Conservation (phyloP, 31 red algal species). For the Odonthalia washingtoniensis region DNA sequence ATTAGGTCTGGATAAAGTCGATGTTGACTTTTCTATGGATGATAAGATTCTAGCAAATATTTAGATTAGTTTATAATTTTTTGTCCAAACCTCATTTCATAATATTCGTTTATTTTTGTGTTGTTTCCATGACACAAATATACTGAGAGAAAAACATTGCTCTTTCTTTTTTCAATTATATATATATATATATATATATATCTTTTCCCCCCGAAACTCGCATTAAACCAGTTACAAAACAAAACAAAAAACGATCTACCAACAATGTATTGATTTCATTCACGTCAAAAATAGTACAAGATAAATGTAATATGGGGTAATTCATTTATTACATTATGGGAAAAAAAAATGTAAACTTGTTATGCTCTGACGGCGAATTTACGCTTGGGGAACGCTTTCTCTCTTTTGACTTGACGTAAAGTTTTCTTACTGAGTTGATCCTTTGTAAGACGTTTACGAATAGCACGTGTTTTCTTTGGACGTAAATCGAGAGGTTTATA, state of each 20-base stretch:
- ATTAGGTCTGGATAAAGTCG: constrained; percentile 54
- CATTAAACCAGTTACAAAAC: too few relatives aligned
- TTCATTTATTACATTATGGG: too few relatives aligned
- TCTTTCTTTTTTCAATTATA: too few relatives aligned
- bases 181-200: neutral
- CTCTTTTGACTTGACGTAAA: constrained; percentile 77
- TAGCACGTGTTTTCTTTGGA: constrained; percentile 97
- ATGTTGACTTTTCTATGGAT: constrained; percentile 62
- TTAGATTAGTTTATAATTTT: neutral
- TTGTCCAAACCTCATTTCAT: neutral
- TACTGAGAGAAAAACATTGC: too few relatives aligned
- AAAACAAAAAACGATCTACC: too few relatives aligned
- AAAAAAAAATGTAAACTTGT: too few relatives aligned
- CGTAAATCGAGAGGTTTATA: constrained; percentile 97
- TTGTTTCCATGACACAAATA: too few relatives aligned
- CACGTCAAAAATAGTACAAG: too few relatives aligned
- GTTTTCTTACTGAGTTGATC: constrained; percentile 86
- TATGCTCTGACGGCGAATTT: constrained; percentile 90
- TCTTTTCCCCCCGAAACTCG: too few relatives aligned
- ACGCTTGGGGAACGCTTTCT: constrained; percentile 79
- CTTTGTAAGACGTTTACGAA: constrained; percentile 91
- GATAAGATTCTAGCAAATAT: constrained; percentile 60
- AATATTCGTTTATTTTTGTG: too few relatives aligned
- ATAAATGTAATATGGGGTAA: too few relatives aligned
- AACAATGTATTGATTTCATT: too few relatives aligned